Conservation (phyloP, 1,139 yeast genomes). For the Kurtzmaniella quercitrusa region DNA sequence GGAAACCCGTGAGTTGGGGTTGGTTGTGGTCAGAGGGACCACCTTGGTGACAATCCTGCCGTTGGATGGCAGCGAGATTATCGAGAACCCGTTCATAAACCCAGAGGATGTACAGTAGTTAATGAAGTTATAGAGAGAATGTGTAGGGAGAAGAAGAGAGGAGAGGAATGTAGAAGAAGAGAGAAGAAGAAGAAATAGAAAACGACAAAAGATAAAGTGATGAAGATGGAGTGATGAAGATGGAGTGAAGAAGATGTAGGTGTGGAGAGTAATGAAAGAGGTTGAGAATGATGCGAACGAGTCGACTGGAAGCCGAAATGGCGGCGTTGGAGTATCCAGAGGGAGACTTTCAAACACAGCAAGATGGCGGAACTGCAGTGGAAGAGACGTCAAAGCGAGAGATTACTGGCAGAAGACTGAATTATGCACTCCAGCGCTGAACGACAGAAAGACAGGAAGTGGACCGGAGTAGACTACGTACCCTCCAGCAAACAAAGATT, state of each 20-base stretch:
- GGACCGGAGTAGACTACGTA: too few species aligned
- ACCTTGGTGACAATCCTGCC: constrained; percentile 78
- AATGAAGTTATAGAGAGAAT: neutral
- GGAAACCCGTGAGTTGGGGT: constrained; percentile 62
- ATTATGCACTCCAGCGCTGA: too few species aligned
- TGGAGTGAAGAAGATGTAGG: neutral
- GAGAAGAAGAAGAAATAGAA: neutral
- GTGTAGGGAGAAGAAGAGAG: neutral
- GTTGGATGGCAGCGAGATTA: constrained; percentile 73
- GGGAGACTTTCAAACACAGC: too few species aligned
- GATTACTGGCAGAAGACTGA: too few species aligned
- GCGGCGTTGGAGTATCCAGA: neutral
- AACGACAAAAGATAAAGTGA: too few species aligned
- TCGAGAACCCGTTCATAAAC: constrained; percentile 62
- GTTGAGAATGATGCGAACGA: neutral
- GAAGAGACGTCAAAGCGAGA: too few species aligned
- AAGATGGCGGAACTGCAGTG: too few species aligned
- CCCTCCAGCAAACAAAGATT: too few species aligned
- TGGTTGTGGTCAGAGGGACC: constrained; percentile 86
- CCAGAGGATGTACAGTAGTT: constrained; percentile 10
- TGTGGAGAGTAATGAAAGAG: neutral
- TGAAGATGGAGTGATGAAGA: neutral
- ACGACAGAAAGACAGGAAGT: too few species aligned
- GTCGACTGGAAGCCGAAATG: neutral
- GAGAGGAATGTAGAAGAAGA: neutral